Base-by-base conservation (phyloP, 192 early-diverging fungal species). In the Ambispora gerdemannii region DNA sequence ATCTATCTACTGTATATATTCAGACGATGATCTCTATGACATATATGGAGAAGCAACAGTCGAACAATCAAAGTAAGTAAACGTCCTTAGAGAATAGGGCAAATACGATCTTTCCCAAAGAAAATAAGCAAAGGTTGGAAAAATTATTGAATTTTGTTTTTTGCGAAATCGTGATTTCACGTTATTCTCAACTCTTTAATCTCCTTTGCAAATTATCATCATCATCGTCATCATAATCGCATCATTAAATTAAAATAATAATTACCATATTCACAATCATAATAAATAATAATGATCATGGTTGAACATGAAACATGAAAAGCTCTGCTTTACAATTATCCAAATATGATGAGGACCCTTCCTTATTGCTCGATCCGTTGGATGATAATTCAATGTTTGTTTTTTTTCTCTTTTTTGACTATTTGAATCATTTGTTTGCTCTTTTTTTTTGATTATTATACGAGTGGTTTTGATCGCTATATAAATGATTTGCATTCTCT, bases 1-100 rank as follows among this genome's bases (percentile, higher is more conserved):
- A n/a, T n/a, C n/a, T n/a, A n/a, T n/a, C n/a, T n/a, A n/a, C n/a
- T n/a, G n/a, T n/a, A n/a, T n/a, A n/a, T n/a, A n/a, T n/a, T n/a
- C 22, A 66, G 63, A 66, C 63, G 63, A 66, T 47, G 63, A 66
- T n/a, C 47, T 50, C 43, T 66, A 50, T 66, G 63, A 66, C 50
- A 28, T 66, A 49, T 66, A 66, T 66, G 63, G 63, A n/a, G 49
- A 50, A 22, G 47, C 20, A 27, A 15, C 63, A 19, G 47, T 47
- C 43, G 36, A 50, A 4, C 38, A 43, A 24, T 17, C 33, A 20
- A 47, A 64, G n/a, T 33, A 35, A 32, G 3, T 36, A 25, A 30
- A 38, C 20, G 24, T 22, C 20, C 22, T 19, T 13, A 15, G 34
- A 24, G n/a, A 43, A n/a, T 15, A 43, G 11, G 20, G 19, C 31